Conservation (phyloP, 164 flowering plant genomes). For the Magnolia kwangsiensis region DNA sequence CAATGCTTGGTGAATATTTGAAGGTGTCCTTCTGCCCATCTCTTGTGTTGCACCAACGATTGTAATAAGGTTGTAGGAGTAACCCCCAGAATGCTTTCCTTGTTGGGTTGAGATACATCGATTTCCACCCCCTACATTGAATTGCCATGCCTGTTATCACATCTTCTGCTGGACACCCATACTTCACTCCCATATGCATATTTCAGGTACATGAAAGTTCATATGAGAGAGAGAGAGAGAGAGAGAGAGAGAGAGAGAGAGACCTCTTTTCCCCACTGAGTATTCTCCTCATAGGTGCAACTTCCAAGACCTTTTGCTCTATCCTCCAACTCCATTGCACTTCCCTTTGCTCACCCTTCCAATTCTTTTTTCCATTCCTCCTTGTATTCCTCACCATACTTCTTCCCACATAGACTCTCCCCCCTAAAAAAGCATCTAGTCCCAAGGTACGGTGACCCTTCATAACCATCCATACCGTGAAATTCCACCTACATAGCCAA, state of each 20-base stretch:
- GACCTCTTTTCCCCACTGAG: no score
- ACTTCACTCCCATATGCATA: constrained; percentile 58
- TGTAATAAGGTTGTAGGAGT: constrained; percentile 45
- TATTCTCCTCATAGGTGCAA: no score
- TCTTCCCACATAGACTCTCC: no score
- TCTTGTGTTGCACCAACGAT: constrained; percentile 59
- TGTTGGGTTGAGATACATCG: constrained; percentile 42
- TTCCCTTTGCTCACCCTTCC: no score
- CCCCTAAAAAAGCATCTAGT: no score
- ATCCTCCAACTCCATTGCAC: no score
- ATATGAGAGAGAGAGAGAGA: not conserved
- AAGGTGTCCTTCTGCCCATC: constrained; percentile 40
- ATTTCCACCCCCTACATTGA: constrained; percentile 67
- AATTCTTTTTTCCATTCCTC: no score
- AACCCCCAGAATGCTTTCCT: constrained; percentile 47
- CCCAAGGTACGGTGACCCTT: no score
- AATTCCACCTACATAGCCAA: constrained; percentile 18
- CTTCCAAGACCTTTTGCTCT: no score
- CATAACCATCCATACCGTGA: not conserved
- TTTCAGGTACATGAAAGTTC: not conserved
- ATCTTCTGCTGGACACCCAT: constrained; percentile 68
- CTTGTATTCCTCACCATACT: no score
- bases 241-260: not conserved
- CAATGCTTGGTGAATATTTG: constrained; percentile 27
- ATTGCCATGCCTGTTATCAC: constrained; percentile 60